Percentiles rank a stretch among this genome's conserved stretches.
Conservation (phyloP, 441 rosid species). For the Theobroma grandiflorum region DNA sequence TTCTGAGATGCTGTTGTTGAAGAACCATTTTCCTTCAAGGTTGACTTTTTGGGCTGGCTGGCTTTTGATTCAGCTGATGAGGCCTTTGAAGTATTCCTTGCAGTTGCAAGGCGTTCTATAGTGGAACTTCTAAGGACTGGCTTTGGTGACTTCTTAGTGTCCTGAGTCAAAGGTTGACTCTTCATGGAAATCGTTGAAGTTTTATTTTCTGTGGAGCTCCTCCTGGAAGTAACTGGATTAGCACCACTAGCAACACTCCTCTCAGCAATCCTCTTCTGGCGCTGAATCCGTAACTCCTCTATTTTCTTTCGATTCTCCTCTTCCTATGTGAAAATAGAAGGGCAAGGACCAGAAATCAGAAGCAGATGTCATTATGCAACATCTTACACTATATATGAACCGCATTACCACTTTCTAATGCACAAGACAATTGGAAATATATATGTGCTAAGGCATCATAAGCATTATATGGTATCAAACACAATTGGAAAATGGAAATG, state of each 20-base stretch:
- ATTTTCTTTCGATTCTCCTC: slow-evolving; percentile 80
- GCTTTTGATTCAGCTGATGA: slow-evolving; percentile 48
- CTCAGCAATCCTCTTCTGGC: slow-evolving; percentile 94
- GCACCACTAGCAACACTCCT: slow-evolving; percentile 63
- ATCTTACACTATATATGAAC: neutral
- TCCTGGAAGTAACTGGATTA: slow-evolving; percentile 44
- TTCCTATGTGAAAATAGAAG: slow-evolving; percentile 57
- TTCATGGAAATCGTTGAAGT: slow-evolving; percentile 36
- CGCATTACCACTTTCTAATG: neutral
- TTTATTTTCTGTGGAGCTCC: slow-evolving; percentile 42
- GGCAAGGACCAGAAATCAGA: slow-evolving; percentile 1
- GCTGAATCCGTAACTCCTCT: slow-evolving; percentile 75
- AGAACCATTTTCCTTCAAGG: slow-evolving; percentile 46
- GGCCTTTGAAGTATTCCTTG: slow-evolving; percentile 54
- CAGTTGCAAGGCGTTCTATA: slow-evolving; percentile 85
- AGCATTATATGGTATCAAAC: no score
- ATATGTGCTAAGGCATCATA: neutral
- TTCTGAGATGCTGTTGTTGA: slow-evolving; percentile 47
- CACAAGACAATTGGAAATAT: neutral
- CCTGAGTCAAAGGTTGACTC: slow-evolving; percentile 50
- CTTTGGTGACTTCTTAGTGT: slow-evolving; percentile 48
- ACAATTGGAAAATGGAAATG: neutral
- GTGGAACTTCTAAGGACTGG: slow-evolving; percentile 80
- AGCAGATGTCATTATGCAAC: neutral
- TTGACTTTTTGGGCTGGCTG: slow-evolving; percentile 52